Evolutionary conservation across 768 basidiomycete genomes (phyloP).

Genomic region (Collybia mongolica): DNA sequence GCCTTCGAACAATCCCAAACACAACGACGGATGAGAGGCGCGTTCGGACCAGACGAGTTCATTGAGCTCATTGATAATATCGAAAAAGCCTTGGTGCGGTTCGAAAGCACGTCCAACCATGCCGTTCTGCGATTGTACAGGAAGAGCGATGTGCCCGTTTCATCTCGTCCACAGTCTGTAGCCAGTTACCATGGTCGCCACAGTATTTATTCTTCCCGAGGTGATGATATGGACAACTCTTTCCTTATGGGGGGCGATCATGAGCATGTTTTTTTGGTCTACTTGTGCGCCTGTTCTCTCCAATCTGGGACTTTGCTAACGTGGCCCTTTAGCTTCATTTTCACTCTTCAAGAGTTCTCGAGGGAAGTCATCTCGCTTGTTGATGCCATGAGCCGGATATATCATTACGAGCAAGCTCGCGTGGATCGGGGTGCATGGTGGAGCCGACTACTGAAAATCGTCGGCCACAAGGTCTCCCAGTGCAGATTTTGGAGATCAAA

Average conservation of each 20-base stretch:
- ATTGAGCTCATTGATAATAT: conserved; percentile 62
- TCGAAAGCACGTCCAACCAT: conserved; percentile 83
- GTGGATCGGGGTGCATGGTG: conserved; percentile 35
- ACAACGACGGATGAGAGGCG: conserved; percentile 23
- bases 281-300: conserved; percentile 68
- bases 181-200: conserved; percentile 11
- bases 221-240: conserved; percentile 30
- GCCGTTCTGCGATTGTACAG: conserved; percentile 78
- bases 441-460: conserved; percentile 28
- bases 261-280: conserved; percentile 86
- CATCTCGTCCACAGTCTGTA: conserved; percentile 20
- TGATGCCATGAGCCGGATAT: conserved; percentile 81
- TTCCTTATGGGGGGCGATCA: conserved; percentile 52
- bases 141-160: conserved; percentile 37
- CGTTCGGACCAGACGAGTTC: conserved; percentile 59
- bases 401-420: conserved; percentile 58
- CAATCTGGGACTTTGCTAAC: not conserved
- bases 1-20: conserved; percentile 55
- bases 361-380: conserved; percentile 78
- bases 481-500: not conserved
- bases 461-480: conserved; percentile 6
- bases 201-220: conserved; percentile 12
- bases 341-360: conserved; percentile 93
- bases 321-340: conserved; percentile 71
- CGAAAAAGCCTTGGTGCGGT: conserved; percentile 65